A percentile compares a stretch with the other conserved stretches of the same genome.
phyloP scores from a whole-genome alignment of 768 basidiomycete species.

The Kwoniella sp. region DNA sequence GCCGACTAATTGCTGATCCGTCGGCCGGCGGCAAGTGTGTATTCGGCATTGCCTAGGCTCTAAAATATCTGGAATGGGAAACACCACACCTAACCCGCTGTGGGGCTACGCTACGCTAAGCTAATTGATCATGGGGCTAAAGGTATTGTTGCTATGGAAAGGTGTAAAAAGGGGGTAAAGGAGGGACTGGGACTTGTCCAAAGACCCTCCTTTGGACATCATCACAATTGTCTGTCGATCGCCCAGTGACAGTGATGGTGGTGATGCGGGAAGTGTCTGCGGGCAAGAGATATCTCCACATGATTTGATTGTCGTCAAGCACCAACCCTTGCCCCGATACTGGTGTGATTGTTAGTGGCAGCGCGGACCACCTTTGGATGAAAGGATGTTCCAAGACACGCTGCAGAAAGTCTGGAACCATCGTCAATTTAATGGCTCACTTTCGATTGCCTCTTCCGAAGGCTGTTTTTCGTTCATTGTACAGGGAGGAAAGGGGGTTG shows the following conservation, averaged over 20 bases:
- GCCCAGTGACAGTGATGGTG: too few relatives aligned
- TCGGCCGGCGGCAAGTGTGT: too few relatives aligned
- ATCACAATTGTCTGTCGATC: background rate
- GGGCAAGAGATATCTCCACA: background rate
- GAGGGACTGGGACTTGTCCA: background rate
- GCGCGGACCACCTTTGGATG: background rate
- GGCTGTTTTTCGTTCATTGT: background rate
- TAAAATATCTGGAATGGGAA: too few relatives aligned
- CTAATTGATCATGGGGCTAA: background rate
- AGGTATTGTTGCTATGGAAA: too few relatives aligned
- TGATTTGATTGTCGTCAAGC: too few relatives aligned
- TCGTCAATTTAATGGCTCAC: background rate
- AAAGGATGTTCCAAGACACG: background rate
- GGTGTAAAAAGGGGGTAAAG: background rate
- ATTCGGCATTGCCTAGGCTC: too few relatives aligned
- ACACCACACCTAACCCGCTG: too few relatives aligned
- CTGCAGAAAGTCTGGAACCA: background rate
- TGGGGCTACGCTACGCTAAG: too few relatives aligned
- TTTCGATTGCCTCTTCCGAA: background rate
- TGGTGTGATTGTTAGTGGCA: background rate
- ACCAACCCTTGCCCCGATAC: background rate
- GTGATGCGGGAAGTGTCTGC: background rate
- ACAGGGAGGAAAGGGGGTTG: background rate
- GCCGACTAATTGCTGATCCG: too few relatives aligned
- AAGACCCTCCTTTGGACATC: background rate